Evolutionary conservation across 352 stramenopile genomes (phyloP), one percentile per base, ranked within the genome.

Genomic region (Phytophthora fragariae): DNA sequence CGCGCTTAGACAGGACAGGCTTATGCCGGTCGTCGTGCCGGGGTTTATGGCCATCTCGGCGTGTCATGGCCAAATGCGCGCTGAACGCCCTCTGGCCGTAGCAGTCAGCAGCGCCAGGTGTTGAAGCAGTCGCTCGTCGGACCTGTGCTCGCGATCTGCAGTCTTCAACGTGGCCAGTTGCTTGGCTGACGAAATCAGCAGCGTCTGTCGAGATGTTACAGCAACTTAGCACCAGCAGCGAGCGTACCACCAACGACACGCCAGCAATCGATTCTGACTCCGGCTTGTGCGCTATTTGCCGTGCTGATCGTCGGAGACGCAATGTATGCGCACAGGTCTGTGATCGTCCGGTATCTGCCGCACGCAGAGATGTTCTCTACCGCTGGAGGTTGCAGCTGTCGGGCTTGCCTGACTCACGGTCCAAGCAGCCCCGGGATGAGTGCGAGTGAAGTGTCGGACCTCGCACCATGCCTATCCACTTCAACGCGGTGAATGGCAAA

Each of bases 391-490:
- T 72, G 17, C 70, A 76, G 57, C 64, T 76, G 69, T 4, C 65
- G 39, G 11, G 53, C 56, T 61, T 33, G n/a, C 63, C 58, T 76
- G 70, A 76, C 70, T 76, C 71, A 66, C 58, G 57, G 29, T 57
- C 46, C 35, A 37, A 61, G 52, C 31, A 62, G 39, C 11, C 65
- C 12, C 37, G 24, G 55, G 70, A 74, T 74, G 65, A 76, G 57
- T 76, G 63, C 64, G 62, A 14, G 41, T 46, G 53, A 64, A 65
- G 50, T 15, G 57, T 70, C 47, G 55, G 65, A 65, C 65, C 59
- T 73, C 73, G 65, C 59, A 53, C 19, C 19, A 4, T 1, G 67
- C 12, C 67, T 72, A 65, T 78, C 61, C 61, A 78, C 57, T 69
- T 72, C 41, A 72, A 69, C 41, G 50, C 15, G 35, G 35, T 27